Evolutionary conservation across 2,329 filamentous ascomycete genomes (phyloP), one percentile per base, ranked within the genome.

Genomic region (Reticulascus tulasneorum): DNA sequence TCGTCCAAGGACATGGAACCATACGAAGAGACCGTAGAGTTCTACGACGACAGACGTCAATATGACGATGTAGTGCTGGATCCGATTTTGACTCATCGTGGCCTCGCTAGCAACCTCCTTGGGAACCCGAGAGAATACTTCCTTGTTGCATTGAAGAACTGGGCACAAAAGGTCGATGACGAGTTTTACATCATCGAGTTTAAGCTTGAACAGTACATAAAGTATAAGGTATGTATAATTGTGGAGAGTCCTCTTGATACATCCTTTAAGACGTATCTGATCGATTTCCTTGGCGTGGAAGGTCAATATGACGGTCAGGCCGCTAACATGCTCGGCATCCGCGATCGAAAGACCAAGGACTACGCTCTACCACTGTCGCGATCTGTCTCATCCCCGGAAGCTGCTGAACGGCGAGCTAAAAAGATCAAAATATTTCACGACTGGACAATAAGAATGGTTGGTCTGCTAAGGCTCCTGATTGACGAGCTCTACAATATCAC

Each of bases 91-190:
- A 33, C 26, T 23, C 9, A 23, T 18, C 4, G 5, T 29, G 4
- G 6, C 15, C 3, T 19, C 33, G 6, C 20, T 28, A 13, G 2
- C 4, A 1, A 15, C 2, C 5, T 22, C 19, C 25, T 17, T 0
- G 18, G 7, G 2, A 29, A 37, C 4, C 35, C 35, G 4, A 10
- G 35, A 12, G 28, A 37, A 5, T 37, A 37, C 7, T 32, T 37
- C 8, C 15, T 32, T 8, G 11, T 35, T 4, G 5, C n/a, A n/a
- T n/a, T n/a, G n/a, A n/a, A n/a, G n/a, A n/a, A n/a, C n/a, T n/a
- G n/a, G n/a, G n/a, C n/a, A n/a, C n/a, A n/a, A n/a, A n/a, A n/a
- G n/a, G n/a, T n/a, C n/a, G n/a, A n/a, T n/a, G n/a, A n/a, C n/a
- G n/a, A n/a, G n/a, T n/a, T n/a, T n/a, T n/a, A n/a, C n/a, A n/a